Percentiles rank a stretch among this genome's conserved stretches.
Conservation (phyloP, 768 basidiomycete genomes). For the Dioszegia aurantiaca region DNA sequence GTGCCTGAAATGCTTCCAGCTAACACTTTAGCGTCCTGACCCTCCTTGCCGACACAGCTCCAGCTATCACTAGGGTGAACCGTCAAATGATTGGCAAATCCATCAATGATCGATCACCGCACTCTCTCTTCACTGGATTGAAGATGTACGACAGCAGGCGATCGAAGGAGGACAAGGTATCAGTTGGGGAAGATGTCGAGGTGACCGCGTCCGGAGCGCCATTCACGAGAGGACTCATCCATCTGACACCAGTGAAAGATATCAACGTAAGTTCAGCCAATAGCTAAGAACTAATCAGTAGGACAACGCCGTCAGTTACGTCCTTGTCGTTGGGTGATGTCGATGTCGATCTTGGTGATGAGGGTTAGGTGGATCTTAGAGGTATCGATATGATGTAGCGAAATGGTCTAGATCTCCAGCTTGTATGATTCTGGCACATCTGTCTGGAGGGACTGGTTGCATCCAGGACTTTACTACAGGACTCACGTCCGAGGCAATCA, state of each 20-base stretch:
- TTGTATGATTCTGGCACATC: too few species aligned
- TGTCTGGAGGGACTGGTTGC: too few species aligned
- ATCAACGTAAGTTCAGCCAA: conserved; percentile 13
- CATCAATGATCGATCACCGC: conserved; percentile 10
- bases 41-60: conserved; percentile 12
- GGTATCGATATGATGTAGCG: background rate
- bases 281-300: background rate
- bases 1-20: background rate
- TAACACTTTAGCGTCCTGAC: conserved; percentile 17
- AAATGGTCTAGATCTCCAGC: too few species aligned
- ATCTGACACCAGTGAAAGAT: conserved; percentile 28
- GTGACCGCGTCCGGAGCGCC: background rate
- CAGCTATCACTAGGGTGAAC: conserved; percentile 12
- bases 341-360: background rate
- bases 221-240: conserved; percentile 17
- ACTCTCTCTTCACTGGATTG: conserved; percentile 23
- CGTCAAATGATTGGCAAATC: conserved; percentile 6
- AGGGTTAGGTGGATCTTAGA: background rate
- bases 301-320: conserved; percentile 2
- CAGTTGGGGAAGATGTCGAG: conserved; percentile 2
- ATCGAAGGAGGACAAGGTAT: conserved; percentile 2
- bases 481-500: background rate
- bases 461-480: too few species aligned
- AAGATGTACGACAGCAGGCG: background rate
- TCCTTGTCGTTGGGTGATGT: conserved; percentile 1